phyloP scores from a whole-genome alignment of 2,329 filamentous ascomycete genomes.

The Neodidymelliopsis sp. region DNA sequence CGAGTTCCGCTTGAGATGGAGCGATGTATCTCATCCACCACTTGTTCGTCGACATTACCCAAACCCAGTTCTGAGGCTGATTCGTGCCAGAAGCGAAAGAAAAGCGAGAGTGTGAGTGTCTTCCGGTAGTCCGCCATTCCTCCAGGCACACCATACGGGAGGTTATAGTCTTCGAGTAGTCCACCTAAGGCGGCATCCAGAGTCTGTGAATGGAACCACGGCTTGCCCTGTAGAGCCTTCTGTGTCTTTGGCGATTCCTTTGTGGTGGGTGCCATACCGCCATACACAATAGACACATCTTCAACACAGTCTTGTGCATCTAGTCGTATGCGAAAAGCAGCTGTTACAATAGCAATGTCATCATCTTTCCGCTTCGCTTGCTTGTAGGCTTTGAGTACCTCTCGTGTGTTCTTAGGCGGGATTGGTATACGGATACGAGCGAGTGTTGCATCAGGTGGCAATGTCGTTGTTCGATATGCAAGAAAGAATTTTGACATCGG shows the following conservation, averaged over 20 bases:
- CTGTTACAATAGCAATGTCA: conserved; percentile 95
- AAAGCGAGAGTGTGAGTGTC: conserved; percentile 86
- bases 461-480: conserved; percentile 82
- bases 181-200: conserved; percentile 86
- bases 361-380: conserved; percentile 96
- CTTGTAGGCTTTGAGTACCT: conserved; percentile 89
- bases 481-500: conserved; percentile 90
- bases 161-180: conserved; percentile 81
- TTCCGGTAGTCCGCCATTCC: conserved; percentile 97
- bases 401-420: conserved; percentile 68
- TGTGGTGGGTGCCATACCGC: conserved; percentile 91
- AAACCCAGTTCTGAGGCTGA: conserved; percentile 69
- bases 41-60: conserved; percentile 70
- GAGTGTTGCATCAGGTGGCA: conserved; percentile 81
- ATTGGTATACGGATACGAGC: conserved; percentile 82
- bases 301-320: conserved; percentile 72
- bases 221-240: conserved; percentile 75
- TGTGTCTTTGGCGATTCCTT: conserved; percentile 79
- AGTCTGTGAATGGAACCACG: conserved; percentile 78
- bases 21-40: conserved; percentile 81
- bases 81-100: conserved; percentile 97
- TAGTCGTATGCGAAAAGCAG: conserved; percentile 77
- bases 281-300: conserved; percentile 82
- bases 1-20: conserved; percentile 79
- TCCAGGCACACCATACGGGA: conserved; percentile 86